Evolutionary conservation across 345 rosid species (phyloP).

Genomic region (Corchorus olitorius): DNA sequence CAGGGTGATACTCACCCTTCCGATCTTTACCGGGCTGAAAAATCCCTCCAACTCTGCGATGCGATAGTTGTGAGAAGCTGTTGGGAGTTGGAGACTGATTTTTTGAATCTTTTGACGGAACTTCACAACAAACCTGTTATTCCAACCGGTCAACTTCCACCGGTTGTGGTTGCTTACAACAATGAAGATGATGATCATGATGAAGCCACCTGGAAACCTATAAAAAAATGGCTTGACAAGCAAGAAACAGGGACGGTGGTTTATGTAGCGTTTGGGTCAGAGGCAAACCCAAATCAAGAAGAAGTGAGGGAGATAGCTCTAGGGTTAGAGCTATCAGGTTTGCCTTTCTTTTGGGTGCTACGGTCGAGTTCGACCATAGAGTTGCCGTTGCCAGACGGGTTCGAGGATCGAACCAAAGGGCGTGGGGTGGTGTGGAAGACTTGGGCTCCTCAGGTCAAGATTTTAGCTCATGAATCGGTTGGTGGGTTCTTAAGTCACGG

Average conservation of each 20-base stretch:
- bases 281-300: conserved; percentile 29
- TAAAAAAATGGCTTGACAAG: conserved; percentile 43
- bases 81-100: conserved; percentile 47
- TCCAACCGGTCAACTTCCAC: conserved; percentile 49
- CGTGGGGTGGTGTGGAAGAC: conserved; percentile 27
- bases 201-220: conserved; percentile 25
- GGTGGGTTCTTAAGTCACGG: conserved; percentile 43
- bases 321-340: conserved; percentile 44
- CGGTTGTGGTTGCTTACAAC: conserved; percentile 19
- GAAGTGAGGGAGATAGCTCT: conserved; percentile 41
- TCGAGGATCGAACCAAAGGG: conserved; percentile 30
- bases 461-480: conserved; percentile 25
- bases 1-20: neutral
- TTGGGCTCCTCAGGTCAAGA: conserved; percentile 40
- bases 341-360: conserved; percentile 51
- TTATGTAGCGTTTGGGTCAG: conserved; percentile 49
- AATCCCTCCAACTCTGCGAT: neutral
- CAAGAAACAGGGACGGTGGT: conserved; percentile 39
- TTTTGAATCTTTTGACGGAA: conserved; percentile 36
- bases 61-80: conserved; percentile 37
- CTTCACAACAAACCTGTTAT: conserved; percentile 39
- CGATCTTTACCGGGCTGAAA: neutral
- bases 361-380: neutral
- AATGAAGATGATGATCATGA: neutral
- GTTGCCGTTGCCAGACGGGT: conserved; percentile 27